A percentile compares a stretch with the other conserved stretches of the same genome.
Conservation (phyloP, 1,284 basidiomycete genomes). For the Xanthoconium separans region DNA sequence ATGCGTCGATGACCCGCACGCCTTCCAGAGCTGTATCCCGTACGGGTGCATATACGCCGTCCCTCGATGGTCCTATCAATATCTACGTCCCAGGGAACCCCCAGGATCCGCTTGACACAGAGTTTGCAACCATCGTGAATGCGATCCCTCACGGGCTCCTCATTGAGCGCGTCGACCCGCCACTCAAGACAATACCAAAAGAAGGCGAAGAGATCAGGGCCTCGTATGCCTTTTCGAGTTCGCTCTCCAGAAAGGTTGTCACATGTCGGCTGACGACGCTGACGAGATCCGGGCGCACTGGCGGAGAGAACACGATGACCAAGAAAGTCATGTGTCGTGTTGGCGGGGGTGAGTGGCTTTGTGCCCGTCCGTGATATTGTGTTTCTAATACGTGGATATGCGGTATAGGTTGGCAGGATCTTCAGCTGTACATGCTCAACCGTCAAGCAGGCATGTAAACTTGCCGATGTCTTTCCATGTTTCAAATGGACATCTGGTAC, state of each 20-base stretch:
- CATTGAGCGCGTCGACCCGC: constrained; percentile 79
- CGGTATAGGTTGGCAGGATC: constrained; percentile 80
- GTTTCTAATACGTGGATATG: constrained; percentile 3
- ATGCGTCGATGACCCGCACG: constrained; percentile 49
- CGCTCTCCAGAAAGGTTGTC: constrained; percentile 68
- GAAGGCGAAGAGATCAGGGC: constrained; percentile 80
- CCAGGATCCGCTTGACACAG: constrained; percentile 79
- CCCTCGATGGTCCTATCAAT: constrained; percentile 51
- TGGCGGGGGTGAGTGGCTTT: constrained; percentile 63
- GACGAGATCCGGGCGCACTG: constrained; percentile 53
- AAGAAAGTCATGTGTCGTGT: constrained; percentile 88
- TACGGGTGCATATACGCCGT: constrained; percentile 57
- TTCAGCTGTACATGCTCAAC: constrained; percentile 76
- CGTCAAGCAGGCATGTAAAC: constrained; percentile 56
- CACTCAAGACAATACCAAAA: constrained; percentile 60
- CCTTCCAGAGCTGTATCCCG: constrained; percentile 70
- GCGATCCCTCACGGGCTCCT: constrained; percentile 71
- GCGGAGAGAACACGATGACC: constrained; percentile 45
- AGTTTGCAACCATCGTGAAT: constrained; percentile 77
- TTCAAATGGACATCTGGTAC: neutral
- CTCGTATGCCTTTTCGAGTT: constrained; percentile 77
- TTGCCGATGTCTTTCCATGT: neutral
- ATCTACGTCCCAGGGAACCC: constrained; percentile 69
- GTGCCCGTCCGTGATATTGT: neutral
- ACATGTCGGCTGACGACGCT: constrained; percentile 80